Evolutionary conservation across 2,329 filamentous ascomycete species (phyloP), one percentile per base, ranked within the genome.

Genomic region (Aureobasidium sp.): DNA sequence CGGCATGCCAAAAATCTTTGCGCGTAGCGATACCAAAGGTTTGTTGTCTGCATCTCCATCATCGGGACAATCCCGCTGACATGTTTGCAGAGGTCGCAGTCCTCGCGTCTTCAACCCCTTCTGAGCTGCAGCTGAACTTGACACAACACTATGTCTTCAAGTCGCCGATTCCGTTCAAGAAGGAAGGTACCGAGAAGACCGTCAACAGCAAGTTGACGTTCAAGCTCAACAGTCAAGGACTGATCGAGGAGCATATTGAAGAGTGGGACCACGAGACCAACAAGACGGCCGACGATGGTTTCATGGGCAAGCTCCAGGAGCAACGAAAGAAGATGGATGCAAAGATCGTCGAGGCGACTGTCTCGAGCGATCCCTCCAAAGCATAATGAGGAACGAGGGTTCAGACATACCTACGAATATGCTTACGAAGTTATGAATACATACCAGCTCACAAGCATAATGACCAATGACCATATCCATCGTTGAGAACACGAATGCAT

Each of bases 101-200:
- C 1, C 64, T 69, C n/a, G 61, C 65, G 3, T 57, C 63, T 9
- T 61, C 66, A 5, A 58, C 63, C 19, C 61, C 61, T 9, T 37
- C 59, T 47, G 24, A 61, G 9, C 65, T 70, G 9, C 66, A 66
- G 45, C 47, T 70, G 6, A 63, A 69, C 57, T 40, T 70, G 35
- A 69, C 67, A 24, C 68, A 70, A 49, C 66, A 70, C 53, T 70
- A 70, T 40, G 66, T 70, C 0, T 70, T 70, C 67, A 70, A 70
- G 40, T 67, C 66, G 31, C 66, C 67, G 9, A 58, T 62, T 17
- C 61, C 61, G 3, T 54, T 62, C 44, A 62, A 62, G 19, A 62
- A 62, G 53, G 61, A 62, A 35, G 61, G 61, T n/a, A 24, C 53
- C 2, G 67, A 67, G 62, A 70, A 67, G 62, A 68, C 66, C 11